Conservation (phyloP, 1,284 basidiomycete genomes). For the Puccinia triticina region DNA sequence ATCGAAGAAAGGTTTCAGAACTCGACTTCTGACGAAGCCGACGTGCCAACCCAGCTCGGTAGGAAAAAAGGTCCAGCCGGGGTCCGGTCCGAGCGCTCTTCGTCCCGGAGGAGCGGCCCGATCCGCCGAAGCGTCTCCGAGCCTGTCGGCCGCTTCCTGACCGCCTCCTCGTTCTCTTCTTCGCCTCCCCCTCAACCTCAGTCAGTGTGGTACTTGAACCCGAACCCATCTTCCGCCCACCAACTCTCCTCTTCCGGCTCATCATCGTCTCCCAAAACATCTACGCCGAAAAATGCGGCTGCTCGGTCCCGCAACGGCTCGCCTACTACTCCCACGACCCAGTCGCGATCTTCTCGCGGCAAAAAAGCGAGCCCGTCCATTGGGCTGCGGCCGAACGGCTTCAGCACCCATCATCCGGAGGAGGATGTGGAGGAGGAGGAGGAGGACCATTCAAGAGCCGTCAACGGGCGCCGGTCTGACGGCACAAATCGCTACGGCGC, state of each 20-base stretch:
- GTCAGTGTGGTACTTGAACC: background rate
- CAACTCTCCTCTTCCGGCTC: background rate
- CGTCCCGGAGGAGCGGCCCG: background rate
- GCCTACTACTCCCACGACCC: slow-evolving; percentile 1
- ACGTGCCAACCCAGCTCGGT: background rate
- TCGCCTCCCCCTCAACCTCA: background rate
- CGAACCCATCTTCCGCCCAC: background rate
- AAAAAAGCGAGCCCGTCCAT: background rate
- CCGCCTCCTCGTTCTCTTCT: background rate
- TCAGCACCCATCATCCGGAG: background rate
- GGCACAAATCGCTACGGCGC: background rate
- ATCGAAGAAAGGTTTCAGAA: background rate
- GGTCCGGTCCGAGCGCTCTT: background rate
- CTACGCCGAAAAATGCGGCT: background rate
- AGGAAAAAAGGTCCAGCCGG: background rate
- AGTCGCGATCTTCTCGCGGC: background rate
- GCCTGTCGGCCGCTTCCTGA: slow-evolving; percentile 11
- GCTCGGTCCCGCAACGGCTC: background rate
- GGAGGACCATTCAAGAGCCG: background rate
- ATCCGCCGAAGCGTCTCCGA: slow-evolving; percentile 28
- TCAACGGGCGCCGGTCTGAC: background rate
- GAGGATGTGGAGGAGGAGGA: background rate
- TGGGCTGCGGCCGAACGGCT: background rate
- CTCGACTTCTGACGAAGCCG: background rate
- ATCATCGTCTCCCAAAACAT: background rate